phyloP scores from a whole-genome alignment of 352 stramenopile genomes.

The Phytophthora palmivora region DNA sequence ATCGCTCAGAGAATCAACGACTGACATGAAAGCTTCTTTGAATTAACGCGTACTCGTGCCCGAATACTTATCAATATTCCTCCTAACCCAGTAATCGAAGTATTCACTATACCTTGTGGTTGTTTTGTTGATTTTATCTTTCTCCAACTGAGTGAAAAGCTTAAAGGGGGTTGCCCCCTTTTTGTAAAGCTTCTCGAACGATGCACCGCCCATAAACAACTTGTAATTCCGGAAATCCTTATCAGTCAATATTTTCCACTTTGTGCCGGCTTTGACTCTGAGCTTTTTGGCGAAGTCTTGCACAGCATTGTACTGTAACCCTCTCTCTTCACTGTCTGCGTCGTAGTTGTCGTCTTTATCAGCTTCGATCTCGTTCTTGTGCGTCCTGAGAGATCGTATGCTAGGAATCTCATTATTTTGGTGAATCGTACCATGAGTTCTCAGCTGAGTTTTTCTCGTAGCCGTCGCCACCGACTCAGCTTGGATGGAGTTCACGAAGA shows the following conservation, averaged over 20 bases:
- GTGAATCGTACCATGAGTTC: not conserved
- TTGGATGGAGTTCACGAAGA: conserved; percentile 1
- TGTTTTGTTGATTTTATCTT: not conserved
- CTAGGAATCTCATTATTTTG: not conserved
- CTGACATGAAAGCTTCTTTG: too few relatives aligned
- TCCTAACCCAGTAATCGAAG: conserved; percentile 10
- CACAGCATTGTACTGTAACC: too few relatives aligned
- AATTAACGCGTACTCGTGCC: too few relatives aligned
- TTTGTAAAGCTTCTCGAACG: conserved; percentile 8
- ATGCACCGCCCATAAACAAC: not conserved
- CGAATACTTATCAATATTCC: not conserved
- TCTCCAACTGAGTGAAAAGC: not conserved
- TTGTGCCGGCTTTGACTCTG: not conserved
- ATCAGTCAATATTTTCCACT: not conserved
- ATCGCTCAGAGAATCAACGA: too few relatives aligned
- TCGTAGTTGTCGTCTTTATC: too few relatives aligned
- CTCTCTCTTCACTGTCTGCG: too few relatives aligned
- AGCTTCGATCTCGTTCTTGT: too few relatives aligned
- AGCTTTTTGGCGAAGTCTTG: too few relatives aligned
- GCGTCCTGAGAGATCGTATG: not conserved
- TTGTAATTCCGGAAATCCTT: not conserved
- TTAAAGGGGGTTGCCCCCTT: conserved; percentile 3
- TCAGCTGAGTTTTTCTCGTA: not conserved
- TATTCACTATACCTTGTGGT: not conserved
- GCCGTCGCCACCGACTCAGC: not conserved